Conservation (phyloP, 1,284 basidiomycete genomes). For the Trametes polyzona region DNA sequence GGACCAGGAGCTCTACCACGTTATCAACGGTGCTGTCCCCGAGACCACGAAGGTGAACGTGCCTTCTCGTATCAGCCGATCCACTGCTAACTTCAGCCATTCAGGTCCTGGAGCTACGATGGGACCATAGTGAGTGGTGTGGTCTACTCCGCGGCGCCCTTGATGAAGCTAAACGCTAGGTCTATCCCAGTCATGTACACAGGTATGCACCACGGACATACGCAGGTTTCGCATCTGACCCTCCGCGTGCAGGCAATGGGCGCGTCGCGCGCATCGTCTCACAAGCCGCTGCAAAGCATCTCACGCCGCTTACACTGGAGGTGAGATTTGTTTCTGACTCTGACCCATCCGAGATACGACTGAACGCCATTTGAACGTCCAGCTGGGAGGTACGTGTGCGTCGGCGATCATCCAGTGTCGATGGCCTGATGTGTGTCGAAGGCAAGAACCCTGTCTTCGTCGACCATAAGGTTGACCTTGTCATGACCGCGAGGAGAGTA, state of each 20-base stretch:
- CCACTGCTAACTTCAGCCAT: neutral
- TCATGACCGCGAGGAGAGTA: slow-evolving; percentile 62
- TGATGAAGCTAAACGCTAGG: slow-evolving; percentile 1
- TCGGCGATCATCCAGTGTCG: too few relatives aligned
- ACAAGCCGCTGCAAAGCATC: slow-evolving; percentile 79
- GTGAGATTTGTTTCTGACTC: slow-evolving; percentile 38
- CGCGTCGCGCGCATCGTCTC: slow-evolving; percentile 80
- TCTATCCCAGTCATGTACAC: slow-evolving; percentile 56
- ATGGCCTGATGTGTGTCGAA: neutral
- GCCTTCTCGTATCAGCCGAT: neutral
- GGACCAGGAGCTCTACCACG: slow-evolving; percentile 67
- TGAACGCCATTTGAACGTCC: slow-evolving; percentile 11
- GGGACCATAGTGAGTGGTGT: slow-evolving; percentile 76
- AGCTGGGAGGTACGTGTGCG: slow-evolving; percentile 1
- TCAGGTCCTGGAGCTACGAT: slow-evolving; percentile 75
- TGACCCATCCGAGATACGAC: too few relatives aligned
- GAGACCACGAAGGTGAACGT: slow-evolving; percentile 67
- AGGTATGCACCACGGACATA: slow-evolving; percentile 34
- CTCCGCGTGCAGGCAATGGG: slow-evolving; percentile 53
- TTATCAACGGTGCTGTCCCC: slow-evolving; percentile 76
- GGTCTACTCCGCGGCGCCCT: neutral
- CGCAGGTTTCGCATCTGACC: neutral
- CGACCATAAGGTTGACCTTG: slow-evolving; percentile 67
- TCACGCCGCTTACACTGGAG: slow-evolving; percentile 84
- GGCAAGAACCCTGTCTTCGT: slow-evolving; percentile 88